Evolutionary conservation across 805 yeast genomes (phyloP), one percentile per base, ranked within the genome.

Genomic region (Cyberlindnera mississippiensis): DNA sequence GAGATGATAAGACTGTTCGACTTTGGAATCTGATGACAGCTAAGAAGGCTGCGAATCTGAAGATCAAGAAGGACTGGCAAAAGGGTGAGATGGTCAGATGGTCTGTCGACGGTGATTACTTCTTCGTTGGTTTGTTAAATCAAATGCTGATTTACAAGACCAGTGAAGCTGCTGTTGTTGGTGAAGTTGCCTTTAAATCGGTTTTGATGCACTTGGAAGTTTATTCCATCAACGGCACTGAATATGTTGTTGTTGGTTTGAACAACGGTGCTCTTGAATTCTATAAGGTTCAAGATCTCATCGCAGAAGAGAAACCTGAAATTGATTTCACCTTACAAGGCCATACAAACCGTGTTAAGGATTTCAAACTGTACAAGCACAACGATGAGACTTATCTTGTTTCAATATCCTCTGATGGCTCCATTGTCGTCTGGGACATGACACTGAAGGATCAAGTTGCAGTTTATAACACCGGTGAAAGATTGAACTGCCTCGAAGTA

Each of bases 21-120:
- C 71, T 93, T 44, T 93, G 99, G 99, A 93, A 93, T 60, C 69
- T 93, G 51, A 91, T 93, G 98, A 91, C 97, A 1, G 93, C 88
- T 12, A 85, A 86, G 60, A 90, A 89, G 63, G 98, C 98, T 15
- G 90, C 96, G 2, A 71, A 76, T 10, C 67, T 90, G 63, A 89
- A 85, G 57, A 66, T 85, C 45, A 82, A 75, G 58, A 77, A 72
- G 46, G 85, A 82, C 56, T 80, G 82, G 50, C 85, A 83, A 62
- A 65, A 71, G 42, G 84, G 82, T 34, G 81, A 79, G 46, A 69
- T 67, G 56, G 85, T 82, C 9, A 71, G 76, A 53, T 88, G 95
- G 93, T 64, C 80, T 11, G 52, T 67, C 2, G 66, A 65, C 32
- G 96, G 96, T n/a, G 75, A 75, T 33, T 70, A 72, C 51, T 90